phyloP scores from a whole-genome alignment of 352 stramenopile genomes.

The Pythium chondricola region DNA sequence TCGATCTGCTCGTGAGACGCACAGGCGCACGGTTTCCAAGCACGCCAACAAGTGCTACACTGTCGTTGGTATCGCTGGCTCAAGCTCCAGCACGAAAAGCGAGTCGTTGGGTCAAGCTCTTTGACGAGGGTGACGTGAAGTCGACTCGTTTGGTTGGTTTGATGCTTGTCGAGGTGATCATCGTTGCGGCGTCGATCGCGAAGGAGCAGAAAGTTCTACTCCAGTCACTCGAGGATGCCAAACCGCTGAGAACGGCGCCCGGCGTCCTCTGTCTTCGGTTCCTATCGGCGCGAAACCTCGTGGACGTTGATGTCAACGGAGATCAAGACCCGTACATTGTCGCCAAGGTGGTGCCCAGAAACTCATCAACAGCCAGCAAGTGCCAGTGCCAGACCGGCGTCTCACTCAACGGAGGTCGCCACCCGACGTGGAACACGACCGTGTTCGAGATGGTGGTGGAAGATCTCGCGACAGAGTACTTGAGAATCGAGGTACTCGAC shows the following conservation, averaged over 20 bases:
- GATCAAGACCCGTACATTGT: constrained; percentile 50
- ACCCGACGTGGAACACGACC: constrained; percentile 44
- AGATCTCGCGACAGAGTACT: constrained; percentile 27
- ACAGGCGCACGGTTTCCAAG: constrained; percentile 24
- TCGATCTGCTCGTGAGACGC: constrained; percentile 26
- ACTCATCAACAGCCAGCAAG: neutral
- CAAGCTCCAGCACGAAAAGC: constrained; percentile 1
- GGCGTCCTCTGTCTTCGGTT: constrained; percentile 37
- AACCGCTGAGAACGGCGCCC: constrained; percentile 12
- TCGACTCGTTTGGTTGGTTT: constrained; percentile 3
- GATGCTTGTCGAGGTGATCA: constrained; percentile 14
- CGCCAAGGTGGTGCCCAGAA: constrained; percentile 15
- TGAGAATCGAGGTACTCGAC: constrained; percentile 43
- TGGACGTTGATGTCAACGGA: constrained; percentile 37
- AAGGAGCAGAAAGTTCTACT: constrained; percentile 9
- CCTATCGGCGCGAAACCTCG: constrained; percentile 35
- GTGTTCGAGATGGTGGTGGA: constrained; percentile 24
- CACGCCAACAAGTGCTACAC: constrained; percentile 11
- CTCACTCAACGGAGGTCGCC: constrained; percentile 38
- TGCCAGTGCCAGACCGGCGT: constrained; percentile 32
- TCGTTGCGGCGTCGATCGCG: neutral
- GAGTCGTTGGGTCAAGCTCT: constrained; percentile 18
- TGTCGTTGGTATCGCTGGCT: constrained; percentile 21
- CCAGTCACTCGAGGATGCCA: constrained; percentile 10
- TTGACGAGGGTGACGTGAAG: neutral